A percentile compares a stretch with the other conserved stretches of the same genome.
Evolutionary conservation across 176 grass and related monocot genomes (phyloP).

Genomic region (Tuctoria greenei): DNA sequence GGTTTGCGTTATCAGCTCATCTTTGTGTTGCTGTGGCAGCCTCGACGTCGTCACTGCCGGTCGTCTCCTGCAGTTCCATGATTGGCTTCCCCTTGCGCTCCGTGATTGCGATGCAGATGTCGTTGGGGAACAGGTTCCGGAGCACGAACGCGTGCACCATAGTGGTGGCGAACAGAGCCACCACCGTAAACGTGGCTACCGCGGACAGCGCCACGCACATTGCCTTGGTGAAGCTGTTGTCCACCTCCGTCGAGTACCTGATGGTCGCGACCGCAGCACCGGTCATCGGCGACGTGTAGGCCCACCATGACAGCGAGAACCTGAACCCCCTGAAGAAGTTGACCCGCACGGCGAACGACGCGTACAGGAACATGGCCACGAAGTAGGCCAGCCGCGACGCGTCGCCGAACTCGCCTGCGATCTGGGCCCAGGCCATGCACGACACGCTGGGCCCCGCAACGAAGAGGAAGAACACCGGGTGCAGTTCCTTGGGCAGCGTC

Average conservation of each 20-base stretch:
- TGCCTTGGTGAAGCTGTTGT: conserved; percentile 38
- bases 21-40: background rate
- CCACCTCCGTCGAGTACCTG: conserved; percentile 50
- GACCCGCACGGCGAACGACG: conserved; percentile 58
- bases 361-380: conserved; percentile 58
- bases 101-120: conserved; percentile 69
- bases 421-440: conserved; percentile 58
- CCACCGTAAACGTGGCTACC: conserved; percentile 41
- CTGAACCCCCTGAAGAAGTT: conserved; percentile 76
- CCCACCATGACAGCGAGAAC: conserved; percentile 84
- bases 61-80: background rate
- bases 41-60: background rate
- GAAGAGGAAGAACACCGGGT: conserved; percentile 82
- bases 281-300: conserved; percentile 71
- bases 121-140: conserved; percentile 64
- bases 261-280: conserved; percentile 51
- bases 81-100: conserved; percentile 18
- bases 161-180: conserved; percentile 37
- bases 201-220: conserved; percentile 43
- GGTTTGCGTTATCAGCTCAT: background rate
- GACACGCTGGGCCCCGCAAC: conserved; percentile 63
- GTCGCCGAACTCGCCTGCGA: conserved; percentile 46
- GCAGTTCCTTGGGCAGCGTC: conserved; percentile 63
- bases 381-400: conserved; percentile 49
- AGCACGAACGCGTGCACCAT: conserved; percentile 55